A percentile compares a stretch with the other conserved stretches of the same genome.
Evolutionary conservation across 1,139 yeast species (phyloP).

Genomic region (Scheffersomyces segobiensis): DNA sequence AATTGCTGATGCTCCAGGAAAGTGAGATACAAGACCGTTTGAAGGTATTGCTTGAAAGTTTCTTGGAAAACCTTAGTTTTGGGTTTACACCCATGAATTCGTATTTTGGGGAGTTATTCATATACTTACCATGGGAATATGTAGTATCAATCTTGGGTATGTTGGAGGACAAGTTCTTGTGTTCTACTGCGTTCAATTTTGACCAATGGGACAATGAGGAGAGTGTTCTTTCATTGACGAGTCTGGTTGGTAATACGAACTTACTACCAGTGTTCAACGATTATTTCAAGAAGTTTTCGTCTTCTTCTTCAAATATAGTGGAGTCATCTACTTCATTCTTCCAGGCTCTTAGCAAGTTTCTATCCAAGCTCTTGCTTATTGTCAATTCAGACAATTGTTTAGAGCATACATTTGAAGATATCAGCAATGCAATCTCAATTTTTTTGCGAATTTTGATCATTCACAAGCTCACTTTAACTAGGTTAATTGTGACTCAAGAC

Average conservation of each 20-base stretch:
- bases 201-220: slow-evolving; percentile 28
- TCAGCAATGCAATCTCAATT: slow-evolving; percentile 32
- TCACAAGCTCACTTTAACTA: slow-evolving; percentile 47
- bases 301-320: slow-evolving; percentile 23
- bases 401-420: slow-evolving; percentile 6
- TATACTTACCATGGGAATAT: slow-evolving; percentile 29
- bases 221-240: slow-evolving; percentile 24
- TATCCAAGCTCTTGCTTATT: slow-evolving; percentile 17
- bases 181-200: slow-evolving; percentile 19
- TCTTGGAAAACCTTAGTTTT: slow-evolving; percentile 48
- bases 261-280: slow-evolving; percentile 36
- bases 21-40: slow-evolving; percentile 14
- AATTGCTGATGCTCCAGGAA: slow-evolving; percentile 11
- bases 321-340: slow-evolving; percentile 21
- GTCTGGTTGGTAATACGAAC: slow-evolving; percentile 9
- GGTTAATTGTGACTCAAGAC: slow-evolving; percentile 31
- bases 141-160: slow-evolving; percentile 28
- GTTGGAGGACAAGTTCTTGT: slow-evolving; percentile 30
- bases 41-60: slow-evolving; percentile 33
- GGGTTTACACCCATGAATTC: slow-evolving; percentile 35
- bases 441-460: slow-evolving; percentile 60
- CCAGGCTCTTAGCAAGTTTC: slow-evolving; percentile 18
- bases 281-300: slow-evolving; percentile 41
- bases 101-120: slow-evolving; percentile 44
- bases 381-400: slow-evolving; percentile 10